phyloP scores from a whole-genome alignment of 179 eudicot genomes.

The Drosera spatulata region DNA sequence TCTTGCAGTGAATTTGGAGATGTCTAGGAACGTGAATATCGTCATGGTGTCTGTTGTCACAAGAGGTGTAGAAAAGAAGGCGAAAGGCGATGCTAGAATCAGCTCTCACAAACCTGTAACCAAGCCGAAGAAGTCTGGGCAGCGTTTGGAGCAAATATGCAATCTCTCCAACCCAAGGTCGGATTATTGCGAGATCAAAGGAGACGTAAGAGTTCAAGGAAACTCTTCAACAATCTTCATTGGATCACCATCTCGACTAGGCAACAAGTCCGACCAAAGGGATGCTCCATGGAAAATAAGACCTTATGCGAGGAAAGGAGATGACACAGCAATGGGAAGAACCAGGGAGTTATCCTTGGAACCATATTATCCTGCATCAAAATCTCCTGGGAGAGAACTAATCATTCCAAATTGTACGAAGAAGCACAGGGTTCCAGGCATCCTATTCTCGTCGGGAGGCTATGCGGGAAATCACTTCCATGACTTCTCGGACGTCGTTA shows the following conservation, averaged over 20 bases:
- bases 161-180: constrained; percentile 27
- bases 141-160: constrained; percentile 21
- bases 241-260: constrained; percentile 3
- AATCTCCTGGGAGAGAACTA: constrained; percentile 1
- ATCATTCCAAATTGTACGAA: constrained; percentile 24
- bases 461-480: constrained; percentile 50
- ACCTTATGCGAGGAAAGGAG: constrained; percentile 44
- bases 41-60: constrained; percentile 16
- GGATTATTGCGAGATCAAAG: constrained; percentile 38
- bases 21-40: constrained; percentile 9
- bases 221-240: constrained; percentile 33
- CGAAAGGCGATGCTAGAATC: constrained; percentile 1
- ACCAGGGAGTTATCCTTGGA: constrained; percentile 16
- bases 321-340: constrained; percentile 19
- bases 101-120: background rate
- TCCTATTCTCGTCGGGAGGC: constrained; percentile 47
- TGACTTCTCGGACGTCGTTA: constrained; percentile 34
- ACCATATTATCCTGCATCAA: background rate
- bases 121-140: constrained; percentile 10
- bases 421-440: constrained; percentile 25
- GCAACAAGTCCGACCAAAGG: background rate
- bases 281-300: constrained; percentile 18
- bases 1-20: constrained; percentile 23
- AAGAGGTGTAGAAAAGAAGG: constrained; percentile 2
- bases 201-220: constrained; percentile 38